These are phyloP conservation scores for Populus pruinosa DNA, from an alignment of 345 rosid genomes.

Conservation along the genomic window DNA sequence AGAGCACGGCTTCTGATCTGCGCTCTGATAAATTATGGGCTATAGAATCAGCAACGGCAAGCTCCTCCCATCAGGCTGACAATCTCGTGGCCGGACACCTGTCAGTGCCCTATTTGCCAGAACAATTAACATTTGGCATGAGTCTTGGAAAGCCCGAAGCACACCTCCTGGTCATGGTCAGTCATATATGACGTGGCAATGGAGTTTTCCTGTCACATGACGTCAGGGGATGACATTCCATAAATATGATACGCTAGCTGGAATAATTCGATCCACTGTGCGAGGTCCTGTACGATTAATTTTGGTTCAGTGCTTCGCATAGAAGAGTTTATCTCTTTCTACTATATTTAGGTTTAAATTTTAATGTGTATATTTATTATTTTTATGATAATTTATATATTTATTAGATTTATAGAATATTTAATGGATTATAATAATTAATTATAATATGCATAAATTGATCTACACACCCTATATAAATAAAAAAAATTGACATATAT, in stretches of 20 bases:
- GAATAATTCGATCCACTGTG: not conserved
- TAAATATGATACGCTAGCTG: not conserved
- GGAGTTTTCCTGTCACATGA: constrained; percentile 10
- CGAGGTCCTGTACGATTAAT: no score
- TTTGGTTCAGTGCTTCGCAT: no score
- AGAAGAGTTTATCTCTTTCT: no score
- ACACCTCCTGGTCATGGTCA: constrained; percentile 16
- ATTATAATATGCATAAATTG: no score
- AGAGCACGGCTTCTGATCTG: not conserved
- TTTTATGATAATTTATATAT: no score
- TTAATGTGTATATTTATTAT: no score
- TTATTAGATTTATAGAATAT: no score
- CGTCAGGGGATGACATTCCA: constrained; percentile 3
- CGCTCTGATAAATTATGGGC: not conserved
- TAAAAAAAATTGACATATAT: no score
- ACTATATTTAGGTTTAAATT: no score
- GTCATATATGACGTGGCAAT: constrained; percentile 7
- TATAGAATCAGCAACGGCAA: not conserved
- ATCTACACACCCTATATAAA: no score
- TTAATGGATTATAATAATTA: no score
- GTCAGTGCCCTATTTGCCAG: not conserved
- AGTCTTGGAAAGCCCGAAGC: constrained; percentile 6
- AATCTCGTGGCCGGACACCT: not conserved
- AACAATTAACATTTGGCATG: not conserved
- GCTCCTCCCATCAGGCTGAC: not conserved